These are phyloP conservation scores for Aspergillus brasiliensis DNA, from an alignment of 2,329 filamentous ascomycete species.

Conservation along the genomic window DNA sequence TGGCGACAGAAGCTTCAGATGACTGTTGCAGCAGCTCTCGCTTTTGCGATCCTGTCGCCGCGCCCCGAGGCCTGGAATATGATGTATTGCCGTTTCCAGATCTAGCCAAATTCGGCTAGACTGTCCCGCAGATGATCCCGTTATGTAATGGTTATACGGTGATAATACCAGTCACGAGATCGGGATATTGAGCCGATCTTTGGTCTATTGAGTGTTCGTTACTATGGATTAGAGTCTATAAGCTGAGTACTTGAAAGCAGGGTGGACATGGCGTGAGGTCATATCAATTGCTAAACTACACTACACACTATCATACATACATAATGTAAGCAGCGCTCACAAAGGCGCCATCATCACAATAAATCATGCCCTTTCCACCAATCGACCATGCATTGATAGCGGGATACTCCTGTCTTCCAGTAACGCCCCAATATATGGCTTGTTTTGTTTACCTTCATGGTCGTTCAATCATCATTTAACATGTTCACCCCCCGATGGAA, in stretches of 20 bases:
- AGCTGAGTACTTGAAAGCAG: too few species aligned
- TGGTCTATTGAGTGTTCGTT: too few species aligned
- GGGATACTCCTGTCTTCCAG: neutral
- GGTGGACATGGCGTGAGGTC: neutral
- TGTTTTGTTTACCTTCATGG: neutral
- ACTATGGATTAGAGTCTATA: too few species aligned
- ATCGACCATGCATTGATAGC: neutral
- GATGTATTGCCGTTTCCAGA: conserved; percentile 17
- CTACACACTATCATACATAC: neutral
- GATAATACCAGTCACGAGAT: neutral
- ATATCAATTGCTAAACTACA: neutral
- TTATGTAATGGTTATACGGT: neutral
- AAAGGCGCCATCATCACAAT: neutral
- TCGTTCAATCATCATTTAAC: conserved; percentile 17
- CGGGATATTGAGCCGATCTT: too few species aligned
- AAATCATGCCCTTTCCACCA: neutral
- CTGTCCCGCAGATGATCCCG: neutral
- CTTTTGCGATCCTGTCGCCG: neutral
- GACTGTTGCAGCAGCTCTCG: neutral
- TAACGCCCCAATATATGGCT: conserved; percentile 14
- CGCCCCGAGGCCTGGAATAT: conserved; percentile 9
- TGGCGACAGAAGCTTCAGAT: conserved; percentile 3
- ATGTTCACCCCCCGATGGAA: neutral
- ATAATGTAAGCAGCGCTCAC: neutral
- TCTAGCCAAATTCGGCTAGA: conserved; percentile 8